A percentile compares a stretch with the other conserved stretches of the same genome.
Conservation (phyloP, 495 filamentous ascomycete genomes). For the Gamarada debralockiae region DNA sequence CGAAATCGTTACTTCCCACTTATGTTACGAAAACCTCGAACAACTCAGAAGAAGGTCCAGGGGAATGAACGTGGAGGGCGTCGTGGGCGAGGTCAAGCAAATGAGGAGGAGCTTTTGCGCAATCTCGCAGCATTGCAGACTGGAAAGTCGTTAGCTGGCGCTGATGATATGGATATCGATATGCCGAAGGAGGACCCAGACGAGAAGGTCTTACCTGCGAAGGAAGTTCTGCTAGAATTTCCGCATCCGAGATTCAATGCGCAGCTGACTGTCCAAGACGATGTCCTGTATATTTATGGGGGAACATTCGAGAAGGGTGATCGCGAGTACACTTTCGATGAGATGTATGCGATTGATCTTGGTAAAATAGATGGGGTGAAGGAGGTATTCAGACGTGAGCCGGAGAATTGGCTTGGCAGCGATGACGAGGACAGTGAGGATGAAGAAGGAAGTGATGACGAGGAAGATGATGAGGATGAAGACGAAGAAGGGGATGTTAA, state of each 20-base stretch:
- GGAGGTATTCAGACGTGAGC: conserved; percentile 78
- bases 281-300: conserved; percentile 88
- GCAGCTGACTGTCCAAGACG: conserved; percentile 84
- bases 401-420: conserved; percentile 77
- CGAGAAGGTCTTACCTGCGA: conserved; percentile 45
- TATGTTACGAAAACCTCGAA: conserved; percentile 64
- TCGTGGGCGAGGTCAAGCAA: conserved; percentile 69
- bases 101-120: conserved; percentile 83
- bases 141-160: conserved; percentile 54
- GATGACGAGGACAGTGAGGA: conserved; percentile 67
- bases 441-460: conserved; percentile 66
- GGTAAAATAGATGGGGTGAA: conserved; percentile 89
- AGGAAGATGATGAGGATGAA: conserved; percentile 63
- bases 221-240: conserved; percentile 63
- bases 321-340: conserved; percentile 79
- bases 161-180: conserved; percentile 54
- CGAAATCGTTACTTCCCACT: conserved; percentile 90
- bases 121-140: conserved; percentile 79
- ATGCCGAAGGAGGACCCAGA: conserved; percentile 39
- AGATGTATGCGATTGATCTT: conserved; percentile 87
- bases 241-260: conserved; percentile 88
- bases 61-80: conserved; percentile 55
- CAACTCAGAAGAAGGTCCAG: conserved; percentile 53
- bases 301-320: conserved; percentile 95
- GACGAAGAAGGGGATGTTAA: conserved; percentile 65